Evolutionary conservation across 1,139 yeast genomes (phyloP).

Genomic region (Debaryomycetaceae sp.): DNA sequence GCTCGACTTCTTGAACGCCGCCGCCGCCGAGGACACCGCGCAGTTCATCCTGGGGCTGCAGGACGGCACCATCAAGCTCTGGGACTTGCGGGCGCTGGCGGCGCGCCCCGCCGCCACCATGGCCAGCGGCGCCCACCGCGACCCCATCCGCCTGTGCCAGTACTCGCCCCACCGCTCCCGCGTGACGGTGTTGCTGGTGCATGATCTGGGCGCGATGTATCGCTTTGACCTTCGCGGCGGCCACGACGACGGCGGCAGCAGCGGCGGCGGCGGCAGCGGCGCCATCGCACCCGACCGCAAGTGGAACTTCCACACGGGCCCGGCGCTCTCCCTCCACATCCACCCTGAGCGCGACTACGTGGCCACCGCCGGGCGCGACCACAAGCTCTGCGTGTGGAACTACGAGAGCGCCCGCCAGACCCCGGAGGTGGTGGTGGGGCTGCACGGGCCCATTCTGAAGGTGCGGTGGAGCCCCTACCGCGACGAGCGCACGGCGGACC

Average conservation of each 20-base stretch:
- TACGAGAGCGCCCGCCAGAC: conserved; percentile 35
- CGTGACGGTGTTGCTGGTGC: conserved; percentile 52
- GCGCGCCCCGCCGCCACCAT: conserved; percentile 44
- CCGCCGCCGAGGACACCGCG: conserved; percentile 39
- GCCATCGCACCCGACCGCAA: conserved; percentile 54
- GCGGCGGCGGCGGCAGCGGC: conserved; percentile 12
- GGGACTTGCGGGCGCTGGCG: conserved; percentile 68
- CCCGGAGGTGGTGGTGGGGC: conserved; percentile 70
- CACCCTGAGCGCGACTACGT: conserved; percentile 81
- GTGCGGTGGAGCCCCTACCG: conserved; percentile 60
- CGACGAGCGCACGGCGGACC: conserved; percentile 11
- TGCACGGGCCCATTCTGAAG: conserved; percentile 74
- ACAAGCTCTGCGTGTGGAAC: conserved; percentile 77
- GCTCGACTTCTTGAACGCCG: conserved; percentile 50
- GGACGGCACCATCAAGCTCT: conserved; percentile 81
- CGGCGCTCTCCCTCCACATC: conserved; percentile 84
- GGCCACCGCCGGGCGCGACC: conserved; percentile 92
- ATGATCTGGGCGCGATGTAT: conserved; percentile 84
- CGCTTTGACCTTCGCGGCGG: conserved; percentile 61
- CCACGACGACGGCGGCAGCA: conserved; percentile 23
- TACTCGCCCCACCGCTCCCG: conserved; percentile 48
- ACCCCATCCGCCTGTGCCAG: conserved; percentile 61
- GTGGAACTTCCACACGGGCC: conserved; percentile 87
- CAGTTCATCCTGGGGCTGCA: conserved; percentile 80
- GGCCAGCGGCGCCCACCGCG: conserved; percentile 50